Base-by-base conservation (phyloP, 2,329 filamentous ascomycete species). In the Tolypocladium ovalisporum region DNA sequence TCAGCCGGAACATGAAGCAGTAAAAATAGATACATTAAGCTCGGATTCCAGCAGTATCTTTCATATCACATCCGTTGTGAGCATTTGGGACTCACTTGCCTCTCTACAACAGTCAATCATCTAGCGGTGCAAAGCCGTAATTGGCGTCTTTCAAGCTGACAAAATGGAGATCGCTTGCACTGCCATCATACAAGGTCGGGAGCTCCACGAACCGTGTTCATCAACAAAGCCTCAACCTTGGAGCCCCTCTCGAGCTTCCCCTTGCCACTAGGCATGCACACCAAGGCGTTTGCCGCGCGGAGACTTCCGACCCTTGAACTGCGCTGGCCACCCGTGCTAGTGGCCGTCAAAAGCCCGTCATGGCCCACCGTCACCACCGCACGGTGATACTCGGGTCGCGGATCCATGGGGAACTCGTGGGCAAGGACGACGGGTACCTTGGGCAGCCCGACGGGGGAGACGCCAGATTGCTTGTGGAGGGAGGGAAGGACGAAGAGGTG, bases 401-500 rank as follows among this genome's bases (percentile, higher is more conserved):
- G 79, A 71, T 99, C 94, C 56, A 89, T 79, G 1, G 76, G 73
- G 55, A 97, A 84, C 52, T 90, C 83, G 58, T 94, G 86, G 0
- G 84, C 83, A 32, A 97, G 68, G 1, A 77, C 74, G 0, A 94
- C 92, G 2, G 83, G 82, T 0, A 95, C 83, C 54, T 77, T 83
- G 1, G 91, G 85, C 19, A 97, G 74, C 0, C 92, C 90, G 0
- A 77, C 76, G 0, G 84, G 84, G 44, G 72, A 73, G 27, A 91
- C 76, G 0, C 92, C 94, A 13, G 84, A 80, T 64, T 88, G 79
- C 63, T 88, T 85, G 66, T 96, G 90, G 59, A 99, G 74, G 0
- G 89, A 85, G 0, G 94, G 94, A 13, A 99, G 78, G 10, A 97
- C 91, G 71, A 99, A 97, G 1, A 99, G 82, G 67, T 97, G 89